phyloP scores from a whole-genome alignment of 805 yeast genomes.

The Ogataea methanolica region DNA sequence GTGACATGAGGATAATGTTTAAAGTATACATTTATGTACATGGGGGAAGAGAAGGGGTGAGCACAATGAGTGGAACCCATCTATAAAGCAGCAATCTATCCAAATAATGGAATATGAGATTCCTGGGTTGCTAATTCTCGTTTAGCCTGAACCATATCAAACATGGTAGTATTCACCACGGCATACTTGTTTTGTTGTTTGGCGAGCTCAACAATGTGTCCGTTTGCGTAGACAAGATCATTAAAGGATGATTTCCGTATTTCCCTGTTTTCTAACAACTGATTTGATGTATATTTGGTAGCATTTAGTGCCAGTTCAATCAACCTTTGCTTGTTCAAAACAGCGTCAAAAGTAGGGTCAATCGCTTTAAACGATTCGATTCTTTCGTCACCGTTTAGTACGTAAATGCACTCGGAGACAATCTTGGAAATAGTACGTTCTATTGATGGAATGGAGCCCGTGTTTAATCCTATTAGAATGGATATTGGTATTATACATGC shows the following conservation, averaged over 20 bases:
- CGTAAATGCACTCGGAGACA: constrained; percentile 13
- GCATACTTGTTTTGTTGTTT: not conserved
- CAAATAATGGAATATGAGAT: no score
- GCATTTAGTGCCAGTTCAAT: constrained; percentile 6
- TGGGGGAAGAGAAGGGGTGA: no score
- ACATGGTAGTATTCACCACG: constrained; percentile 3
- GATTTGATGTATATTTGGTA: constrained; percentile 1
- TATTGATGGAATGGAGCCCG: constrained; percentile 1
- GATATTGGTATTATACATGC: constrained; percentile 17
- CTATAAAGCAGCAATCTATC: no score
- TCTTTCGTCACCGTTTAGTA: constrained; percentile 3
- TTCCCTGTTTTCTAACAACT: not conserved
- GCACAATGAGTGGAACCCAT: no score
- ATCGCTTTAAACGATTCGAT: constrained; percentile 4
- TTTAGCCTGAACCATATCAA: constrained; percentile 8
- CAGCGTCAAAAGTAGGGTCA: constrained; percentile 13
- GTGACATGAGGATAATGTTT: no score
- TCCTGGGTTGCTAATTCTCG: not conserved
- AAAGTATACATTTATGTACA: no score
- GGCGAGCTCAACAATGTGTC: constrained; percentile 8
- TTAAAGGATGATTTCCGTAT: not conserved
- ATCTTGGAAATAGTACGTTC: constrained; percentile 6
- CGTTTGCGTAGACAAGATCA: constrained; percentile 5
- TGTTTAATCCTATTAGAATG: constrained; percentile 6
- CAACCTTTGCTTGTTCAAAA: constrained; percentile 14